A percentile compares a stretch with the other conserved stretches of the same genome.
These are phyloP conservation scores for Acrasis kona DNA, from an alignment of 78 protist genomes.

Conservation along the genomic window DNA sequence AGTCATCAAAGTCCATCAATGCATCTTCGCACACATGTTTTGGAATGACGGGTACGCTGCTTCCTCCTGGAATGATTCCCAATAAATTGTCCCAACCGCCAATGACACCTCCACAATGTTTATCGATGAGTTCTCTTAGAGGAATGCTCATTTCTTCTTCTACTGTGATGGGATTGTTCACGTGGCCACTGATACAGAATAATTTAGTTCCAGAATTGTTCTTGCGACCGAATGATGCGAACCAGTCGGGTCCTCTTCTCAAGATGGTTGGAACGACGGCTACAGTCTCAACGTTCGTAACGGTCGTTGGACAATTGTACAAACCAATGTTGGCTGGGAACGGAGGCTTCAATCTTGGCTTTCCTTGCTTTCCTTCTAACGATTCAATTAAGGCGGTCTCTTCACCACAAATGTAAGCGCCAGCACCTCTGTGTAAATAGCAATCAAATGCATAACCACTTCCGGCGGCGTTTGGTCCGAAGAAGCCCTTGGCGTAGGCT, in stretches of 20 bases:
- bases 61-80: conserved; percentile 94
- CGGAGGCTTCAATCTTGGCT: conserved; percentile 97
- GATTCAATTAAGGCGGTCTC: conserved; percentile 96
- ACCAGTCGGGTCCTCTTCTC: conserved; percentile 78
- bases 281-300: conserved; percentile 98
- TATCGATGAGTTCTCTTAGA: conserved; percentile 76
- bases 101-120: conserved; percentile 88
- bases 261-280: conserved; percentile 94
- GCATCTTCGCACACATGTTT: conserved; percentile 71
- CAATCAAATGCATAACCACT: conserved; percentile 88
- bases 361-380: conserved; percentile 93
- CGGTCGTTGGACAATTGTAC: conserved; percentile 97
- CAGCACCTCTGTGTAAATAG: conserved; percentile 89
- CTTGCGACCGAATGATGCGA: conserved; percentile 84
- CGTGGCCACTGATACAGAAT: conserved; percentile 85
- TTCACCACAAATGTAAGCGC: conserved; percentile 99
- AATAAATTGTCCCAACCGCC: conserved; percentile 97
- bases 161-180: conserved; percentile 91
- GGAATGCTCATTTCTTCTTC: conserved; percentile 95
- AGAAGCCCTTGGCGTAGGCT: conserved; percentile 83
- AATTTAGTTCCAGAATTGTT: conserved; percentile 93
- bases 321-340: conserved; percentile 97
- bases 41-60: conserved; percentile 90
- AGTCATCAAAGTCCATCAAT: conserved; percentile 95
- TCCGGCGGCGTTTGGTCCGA: conserved; percentile 93